Percentiles rank a stretch among this genome's conserved stretches.
phyloP scores from a whole-genome alignment of 192 early-diverging fungal genomes.

The Podochytrium sp. region DNA sequence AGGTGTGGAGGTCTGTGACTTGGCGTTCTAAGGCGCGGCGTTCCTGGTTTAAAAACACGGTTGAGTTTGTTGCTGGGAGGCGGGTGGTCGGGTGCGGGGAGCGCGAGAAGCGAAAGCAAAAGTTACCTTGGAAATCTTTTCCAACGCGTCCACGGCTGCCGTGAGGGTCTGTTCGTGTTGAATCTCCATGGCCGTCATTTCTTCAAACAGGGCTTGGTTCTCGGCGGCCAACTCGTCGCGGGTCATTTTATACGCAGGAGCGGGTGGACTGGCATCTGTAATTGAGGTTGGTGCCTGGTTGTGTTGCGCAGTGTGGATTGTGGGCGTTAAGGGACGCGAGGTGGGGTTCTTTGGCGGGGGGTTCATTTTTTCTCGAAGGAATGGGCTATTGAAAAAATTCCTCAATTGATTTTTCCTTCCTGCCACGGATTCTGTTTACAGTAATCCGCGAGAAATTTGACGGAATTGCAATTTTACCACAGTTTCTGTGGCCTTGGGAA shows the following conservation, averaged over 20 bases:
- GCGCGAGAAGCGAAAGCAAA: neutral
- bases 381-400: neutral
- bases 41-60: constrained; percentile 8
- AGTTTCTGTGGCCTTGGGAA: too few relatives aligned
- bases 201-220: constrained; percentile 23
- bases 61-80: neutral
- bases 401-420: too few relatives aligned
- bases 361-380: too few relatives aligned
- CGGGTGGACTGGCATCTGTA: too few relatives aligned
- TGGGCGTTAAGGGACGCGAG: too few relatives aligned
- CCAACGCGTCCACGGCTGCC: constrained; percentile 22
- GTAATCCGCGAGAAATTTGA: too few relatives aligned
- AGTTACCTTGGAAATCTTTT: constrained; percentile 9
- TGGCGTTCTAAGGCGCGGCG: constrained; percentile 21
- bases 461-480: too few relatives aligned
- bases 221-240: constrained; percentile 19
- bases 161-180: constrained; percentile 18
- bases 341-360: too few relatives aligned
- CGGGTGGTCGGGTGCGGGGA: too few relatives aligned
- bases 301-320: too few relatives aligned
- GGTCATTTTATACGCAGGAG: neutral
- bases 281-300: too few relatives aligned
- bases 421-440: too few relatives aligned
- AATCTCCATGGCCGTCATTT: constrained; percentile 18
- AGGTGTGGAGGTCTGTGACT: neutral